phyloP scores from a whole-genome alignment of 2,329 filamentous ascomycete genomes.

The Fusarium albidum region DNA sequence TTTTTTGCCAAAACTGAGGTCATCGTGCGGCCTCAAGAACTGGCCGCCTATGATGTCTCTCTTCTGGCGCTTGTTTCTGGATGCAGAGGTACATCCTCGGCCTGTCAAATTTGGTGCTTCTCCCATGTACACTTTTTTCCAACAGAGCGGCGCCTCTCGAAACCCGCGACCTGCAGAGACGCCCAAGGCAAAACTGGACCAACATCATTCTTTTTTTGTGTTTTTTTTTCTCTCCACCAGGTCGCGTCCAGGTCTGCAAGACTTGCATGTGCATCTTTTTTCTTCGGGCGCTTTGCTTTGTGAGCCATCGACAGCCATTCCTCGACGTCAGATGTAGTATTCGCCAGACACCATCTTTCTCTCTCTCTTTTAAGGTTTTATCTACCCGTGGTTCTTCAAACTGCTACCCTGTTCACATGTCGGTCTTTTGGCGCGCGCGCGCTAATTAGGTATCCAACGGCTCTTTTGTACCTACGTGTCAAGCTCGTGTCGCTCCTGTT shows the following conservation, averaged over 20 bases:
- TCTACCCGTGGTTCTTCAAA: neutral
- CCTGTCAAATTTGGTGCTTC: neutral
- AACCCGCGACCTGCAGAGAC: conserved; percentile 36
- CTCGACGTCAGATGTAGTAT: conserved; percentile 1
- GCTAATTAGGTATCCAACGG: too few relatives aligned
- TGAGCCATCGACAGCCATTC: conserved; percentile 25
- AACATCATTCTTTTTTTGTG: too few relatives aligned
- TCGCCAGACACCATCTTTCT: conserved; percentile 20
- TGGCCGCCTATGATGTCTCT: conserved; percentile 22
- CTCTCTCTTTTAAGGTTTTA: conserved; percentile 15
- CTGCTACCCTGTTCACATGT: neutral
- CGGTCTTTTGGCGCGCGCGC: conserved; percentile 25
- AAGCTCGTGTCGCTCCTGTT: conserved; percentile 16
- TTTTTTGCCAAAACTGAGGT: conserved; percentile 13
- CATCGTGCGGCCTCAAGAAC: conserved; percentile 10
- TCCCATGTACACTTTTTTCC: conserved; percentile 15
- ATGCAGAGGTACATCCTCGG: conserved; percentile 20
- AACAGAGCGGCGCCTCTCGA: conserved; percentile 36
- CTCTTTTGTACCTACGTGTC: conserved; percentile 26
- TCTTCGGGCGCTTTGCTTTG: neutral
- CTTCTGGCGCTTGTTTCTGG: conserved; percentile 32
- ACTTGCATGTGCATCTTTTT: conserved; percentile 3
- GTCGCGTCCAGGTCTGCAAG: conserved; percentile 17
- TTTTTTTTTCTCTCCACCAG: conserved; percentile 29
- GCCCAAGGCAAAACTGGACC: conserved; percentile 4